Evolutionary conservation across 2,329 filamentous ascomycete genomes (phyloP).

Genomic region (Orbilia oligospora): DNA sequence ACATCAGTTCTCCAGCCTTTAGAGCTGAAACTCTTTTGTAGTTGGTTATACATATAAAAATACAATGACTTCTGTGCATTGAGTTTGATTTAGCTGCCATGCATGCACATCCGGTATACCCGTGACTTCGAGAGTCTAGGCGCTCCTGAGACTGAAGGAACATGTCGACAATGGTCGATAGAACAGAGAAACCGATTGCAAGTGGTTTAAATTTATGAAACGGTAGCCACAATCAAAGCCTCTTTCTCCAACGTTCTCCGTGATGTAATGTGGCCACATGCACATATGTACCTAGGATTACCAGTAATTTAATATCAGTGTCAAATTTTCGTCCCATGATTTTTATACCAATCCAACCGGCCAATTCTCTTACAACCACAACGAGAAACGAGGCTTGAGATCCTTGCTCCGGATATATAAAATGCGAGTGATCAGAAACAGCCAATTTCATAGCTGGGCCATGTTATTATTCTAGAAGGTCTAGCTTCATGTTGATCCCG

Average conservation of each 20-base stretch:
- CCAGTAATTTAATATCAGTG: neutral
- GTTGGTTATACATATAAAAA: neutral
- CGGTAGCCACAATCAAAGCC: conserved; percentile 10
- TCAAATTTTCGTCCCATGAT: conserved; percentile 12
- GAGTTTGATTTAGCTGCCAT: neutral
- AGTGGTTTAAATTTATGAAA: conserved; percentile 13
- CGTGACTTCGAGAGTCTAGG: no score
- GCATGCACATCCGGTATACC: no score
- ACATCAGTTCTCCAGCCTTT: neutral
- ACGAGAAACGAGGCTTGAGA: conserved; percentile 23
- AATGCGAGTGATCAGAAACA: conserved; percentile 37
- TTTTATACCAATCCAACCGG: neutral
- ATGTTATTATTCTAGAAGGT: conserved; percentile 36
- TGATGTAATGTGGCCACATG: conserved; percentile 6
- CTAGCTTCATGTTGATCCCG: conserved; percentile 26
- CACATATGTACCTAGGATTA: neutral
- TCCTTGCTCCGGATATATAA: conserved; percentile 45
- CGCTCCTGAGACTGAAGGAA: no score
- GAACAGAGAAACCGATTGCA: neutral
- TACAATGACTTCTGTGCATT: neutral
- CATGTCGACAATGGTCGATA: neutral
- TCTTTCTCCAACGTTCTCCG: neutral
- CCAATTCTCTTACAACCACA: conserved; percentile 9
- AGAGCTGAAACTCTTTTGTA: neutral
- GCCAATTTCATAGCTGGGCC: neutral